These are phyloP conservation scores for Thielaviopsis euricoi DNA, from an alignment of 2,329 filamentous ascomycete species.

Conservation along the genomic window DNA sequence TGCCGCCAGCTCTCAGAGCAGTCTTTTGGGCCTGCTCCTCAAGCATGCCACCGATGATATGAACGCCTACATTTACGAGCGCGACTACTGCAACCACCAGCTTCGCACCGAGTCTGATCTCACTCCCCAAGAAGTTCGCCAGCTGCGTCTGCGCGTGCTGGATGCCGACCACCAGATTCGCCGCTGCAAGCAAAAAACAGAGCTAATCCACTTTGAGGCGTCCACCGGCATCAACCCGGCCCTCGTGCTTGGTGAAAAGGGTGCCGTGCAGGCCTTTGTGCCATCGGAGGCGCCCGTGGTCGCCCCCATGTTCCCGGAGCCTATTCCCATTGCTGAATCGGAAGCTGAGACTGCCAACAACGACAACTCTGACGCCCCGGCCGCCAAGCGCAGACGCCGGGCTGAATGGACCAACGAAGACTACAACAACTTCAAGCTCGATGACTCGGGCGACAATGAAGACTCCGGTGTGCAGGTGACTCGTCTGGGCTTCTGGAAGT, in stretches of 20 bases:
- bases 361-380: not conserved
- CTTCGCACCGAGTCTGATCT: conserved; percentile 19
- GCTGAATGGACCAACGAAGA: conserved; percentile 6
- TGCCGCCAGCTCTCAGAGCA: conserved; percentile 5
- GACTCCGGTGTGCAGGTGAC: conserved; percentile 17
- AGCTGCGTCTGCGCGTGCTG: conserved; percentile 25
- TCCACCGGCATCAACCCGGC: conserved; percentile 14
- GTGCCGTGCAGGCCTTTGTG: conserved; percentile 11
- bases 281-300: conserved; percentile 3
- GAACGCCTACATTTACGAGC: conserved; percentile 25
- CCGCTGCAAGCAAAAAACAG: conserved; percentile 24
- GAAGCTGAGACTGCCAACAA: conserved; percentile 7
- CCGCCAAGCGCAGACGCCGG: conserved; percentile 10
- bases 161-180: conserved; percentile 29
- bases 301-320: conserved; percentile 4
- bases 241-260: conserved; percentile 11
- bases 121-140: conserved; percentile 25
- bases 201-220: conserved; percentile 18
- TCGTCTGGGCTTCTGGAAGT: conserved; percentile 31
- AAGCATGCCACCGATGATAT: conserved; percentile 27
- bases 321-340: conserved; percentile 8
- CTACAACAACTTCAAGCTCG: conserved; percentile 8
- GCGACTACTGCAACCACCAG: conserved; percentile 24
- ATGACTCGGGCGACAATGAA: conserved; percentile 10
- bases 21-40: conserved; percentile 8